Conservation (phyloP, 208 protist genomes). For the Paratrypanosoma confusum region DNA sequence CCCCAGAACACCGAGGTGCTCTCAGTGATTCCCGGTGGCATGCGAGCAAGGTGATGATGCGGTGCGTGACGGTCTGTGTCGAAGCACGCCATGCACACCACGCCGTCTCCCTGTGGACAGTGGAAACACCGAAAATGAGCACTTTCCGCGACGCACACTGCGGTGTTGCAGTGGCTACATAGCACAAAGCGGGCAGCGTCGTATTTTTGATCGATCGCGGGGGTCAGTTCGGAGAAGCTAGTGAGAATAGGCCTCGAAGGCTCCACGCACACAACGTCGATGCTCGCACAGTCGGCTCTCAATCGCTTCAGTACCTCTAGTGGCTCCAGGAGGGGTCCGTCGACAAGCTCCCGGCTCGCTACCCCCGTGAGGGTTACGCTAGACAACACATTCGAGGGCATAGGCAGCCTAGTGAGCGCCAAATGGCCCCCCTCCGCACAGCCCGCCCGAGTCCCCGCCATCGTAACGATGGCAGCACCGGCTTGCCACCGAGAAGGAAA, state of each 20-base stretch:
- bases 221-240: conserved; percentile 43
- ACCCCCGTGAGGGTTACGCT: too few relatives aligned
- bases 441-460: too few relatives aligned
- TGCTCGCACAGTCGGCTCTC: conserved; percentile 16
- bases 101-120: conserved; percentile 27
- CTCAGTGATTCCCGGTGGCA: conserved; percentile 17
- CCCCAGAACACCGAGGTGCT: conserved; percentile 54
- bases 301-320: conserved; percentile 15
- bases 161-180: conserved; percentile 36
- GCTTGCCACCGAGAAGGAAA: too few relatives aligned
- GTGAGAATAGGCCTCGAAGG: conserved; percentile 39
- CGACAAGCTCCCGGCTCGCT: too few relatives aligned
- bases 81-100: conserved; percentile 31
- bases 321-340: too few relatives aligned
- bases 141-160: conserved; percentile 29
- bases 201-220: conserved; percentile 24
- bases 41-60: conserved; percentile 58
- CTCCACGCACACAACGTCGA: conserved; percentile 42
- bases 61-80: conserved; percentile 21
- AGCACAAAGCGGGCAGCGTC: conserved; percentile 22
- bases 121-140: conserved; percentile 70
- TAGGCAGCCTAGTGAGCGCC: too few relatives aligned
- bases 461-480: too few relatives aligned
- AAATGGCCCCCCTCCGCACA: too few relatives aligned
- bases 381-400: too few relatives aligned